phyloP scores from a whole-genome alignment of 2,329 filamentous ascomycete species.

The Sarocladium kiliense region DNA sequence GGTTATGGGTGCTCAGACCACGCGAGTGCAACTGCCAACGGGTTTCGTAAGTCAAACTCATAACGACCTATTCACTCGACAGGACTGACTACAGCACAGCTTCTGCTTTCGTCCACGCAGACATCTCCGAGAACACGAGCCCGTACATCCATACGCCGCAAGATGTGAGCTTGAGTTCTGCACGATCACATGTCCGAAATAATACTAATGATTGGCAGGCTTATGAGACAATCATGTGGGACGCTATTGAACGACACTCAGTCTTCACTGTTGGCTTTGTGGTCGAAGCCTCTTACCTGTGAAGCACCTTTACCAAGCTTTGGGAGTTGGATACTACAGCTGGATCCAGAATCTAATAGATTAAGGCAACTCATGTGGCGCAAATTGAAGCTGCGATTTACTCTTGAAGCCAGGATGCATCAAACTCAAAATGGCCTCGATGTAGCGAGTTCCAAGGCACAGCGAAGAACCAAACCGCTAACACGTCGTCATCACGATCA shows the following conservation, averaged over 20 bases:
- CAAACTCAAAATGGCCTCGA: background rate
- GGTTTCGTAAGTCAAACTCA: conserved; percentile 28
- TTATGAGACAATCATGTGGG: conserved; percentile 29
- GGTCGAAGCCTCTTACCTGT: conserved; percentile 30
- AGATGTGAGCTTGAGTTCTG: conserved; percentile 24
- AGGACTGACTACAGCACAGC: conserved; percentile 17
- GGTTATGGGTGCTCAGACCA: conserved; percentile 44
- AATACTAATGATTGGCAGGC: conserved; percentile 16
- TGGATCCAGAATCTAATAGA: too few species aligned
- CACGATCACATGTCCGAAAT: background rate
- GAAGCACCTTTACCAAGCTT: background rate
- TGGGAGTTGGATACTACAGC: too few species aligned
- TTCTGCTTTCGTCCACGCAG: conserved; percentile 31
- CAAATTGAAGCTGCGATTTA: background rate
- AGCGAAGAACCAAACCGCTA: background rate
- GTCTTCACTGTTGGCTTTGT: conserved; percentile 31
- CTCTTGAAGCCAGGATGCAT: background rate
- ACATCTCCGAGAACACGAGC: conserved; percentile 22
- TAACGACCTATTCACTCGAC: background rate
- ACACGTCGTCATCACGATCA: background rate
- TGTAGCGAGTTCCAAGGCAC: background rate
- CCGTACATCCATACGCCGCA: conserved; percentile 27
- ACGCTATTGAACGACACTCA: conserved; percentile 28
- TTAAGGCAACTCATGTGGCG: too few species aligned
- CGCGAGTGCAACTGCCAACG: conserved; percentile 25